A percentile compares a stretch with the other conserved stretches of the same genome.
These are phyloP conservation scores for Xylariaceae sp. DNA, from an alignment of 2,329 filamentous ascomycete genomes.

Conservation along the genomic window DNA sequence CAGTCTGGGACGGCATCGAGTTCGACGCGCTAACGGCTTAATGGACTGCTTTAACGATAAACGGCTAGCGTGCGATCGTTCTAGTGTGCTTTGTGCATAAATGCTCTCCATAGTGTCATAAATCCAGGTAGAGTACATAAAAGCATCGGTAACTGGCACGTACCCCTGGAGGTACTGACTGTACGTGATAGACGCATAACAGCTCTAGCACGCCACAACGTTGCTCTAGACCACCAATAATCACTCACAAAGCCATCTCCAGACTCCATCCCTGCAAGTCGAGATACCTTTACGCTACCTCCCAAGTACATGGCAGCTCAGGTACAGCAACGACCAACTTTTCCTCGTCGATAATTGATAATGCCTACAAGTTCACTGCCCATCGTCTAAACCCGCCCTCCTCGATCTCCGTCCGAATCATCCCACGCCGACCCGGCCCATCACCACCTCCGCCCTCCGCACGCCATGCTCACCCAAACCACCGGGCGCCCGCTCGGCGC, in stretches of 20 bases:
- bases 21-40: background rate
- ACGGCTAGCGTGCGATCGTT: background rate
- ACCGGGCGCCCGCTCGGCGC: slow-evolving; percentile 64
- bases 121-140: background rate
- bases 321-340: background rate
- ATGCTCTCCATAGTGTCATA: background rate
- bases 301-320: background rate
- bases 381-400: background rate
- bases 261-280: background rate
- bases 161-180: background rate
- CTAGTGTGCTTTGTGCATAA: background rate
- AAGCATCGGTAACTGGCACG: background rate
- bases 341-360: background rate
- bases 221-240: background rate
- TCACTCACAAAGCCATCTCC: background rate
- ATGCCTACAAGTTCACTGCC: background rate
- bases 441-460: slow-evolving; percentile 3
- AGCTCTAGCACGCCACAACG: background rate
- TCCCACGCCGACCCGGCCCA: background rate
- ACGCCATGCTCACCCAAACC: slow-evolving; percentile 55
- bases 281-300: background rate
- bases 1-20: background rate
- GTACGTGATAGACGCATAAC: background rate
- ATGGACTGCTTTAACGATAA: background rate
- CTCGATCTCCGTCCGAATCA: background rate